Percentiles rank a stretch among this genome's conserved stretches.
phyloP scores from a whole-genome alignment of 306 rosid genomes.

The Cucumis melo region DNA sequence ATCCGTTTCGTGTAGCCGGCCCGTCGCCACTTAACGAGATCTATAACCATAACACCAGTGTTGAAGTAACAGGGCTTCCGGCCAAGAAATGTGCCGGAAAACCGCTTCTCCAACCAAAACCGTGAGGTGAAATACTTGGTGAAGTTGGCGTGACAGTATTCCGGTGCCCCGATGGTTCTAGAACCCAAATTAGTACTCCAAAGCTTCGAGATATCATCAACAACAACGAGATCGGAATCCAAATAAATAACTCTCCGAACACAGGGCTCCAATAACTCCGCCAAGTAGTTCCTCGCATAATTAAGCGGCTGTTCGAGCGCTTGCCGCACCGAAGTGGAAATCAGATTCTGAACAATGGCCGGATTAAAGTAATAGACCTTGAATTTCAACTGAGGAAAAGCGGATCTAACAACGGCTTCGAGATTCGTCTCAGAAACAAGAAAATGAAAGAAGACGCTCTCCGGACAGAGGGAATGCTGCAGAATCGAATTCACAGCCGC shows the following conservation, averaged over 20 bases:
- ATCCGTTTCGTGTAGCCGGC: conserved; percentile 31
- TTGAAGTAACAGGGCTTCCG: conserved; percentile 61
- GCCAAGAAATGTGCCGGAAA: conserved; percentile 18
- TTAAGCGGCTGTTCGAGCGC: conserved; percentile 67
- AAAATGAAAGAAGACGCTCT: conserved; percentile 59
- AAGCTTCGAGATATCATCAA: conserved; percentile 45
- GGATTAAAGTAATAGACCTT: conserved; percentile 61
- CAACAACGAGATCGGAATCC: conserved; percentile 61
- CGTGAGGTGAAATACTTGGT: conserved; percentile 47
- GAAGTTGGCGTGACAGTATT: conserved; percentile 71
- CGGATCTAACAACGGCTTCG: conserved; percentile 40
- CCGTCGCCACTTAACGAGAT: conserved; percentile 54
- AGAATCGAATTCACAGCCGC: conserved; percentile 72
- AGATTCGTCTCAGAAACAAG: conserved; percentile 41
- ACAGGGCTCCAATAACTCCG: conserved; percentile 46
- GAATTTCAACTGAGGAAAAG: conserved; percentile 52
- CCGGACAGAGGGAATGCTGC: conserved; percentile 46
- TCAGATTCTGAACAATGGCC: conserved; percentile 31
- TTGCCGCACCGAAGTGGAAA: conserved; percentile 64
- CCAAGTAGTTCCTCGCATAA: conserved; percentile 64
- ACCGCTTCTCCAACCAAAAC: conserved; percentile 35
- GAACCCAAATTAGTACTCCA: conserved; percentile 39
- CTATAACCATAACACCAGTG: conserved; percentile 82
- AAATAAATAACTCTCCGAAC: conserved; percentile 50
- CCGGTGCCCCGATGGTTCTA: conserved; percentile 57